These are phyloP conservation scores for Toxicodendron radicans DNA, from an alignment of 345 rosid genomes.

Conservation along the genomic window DNA sequence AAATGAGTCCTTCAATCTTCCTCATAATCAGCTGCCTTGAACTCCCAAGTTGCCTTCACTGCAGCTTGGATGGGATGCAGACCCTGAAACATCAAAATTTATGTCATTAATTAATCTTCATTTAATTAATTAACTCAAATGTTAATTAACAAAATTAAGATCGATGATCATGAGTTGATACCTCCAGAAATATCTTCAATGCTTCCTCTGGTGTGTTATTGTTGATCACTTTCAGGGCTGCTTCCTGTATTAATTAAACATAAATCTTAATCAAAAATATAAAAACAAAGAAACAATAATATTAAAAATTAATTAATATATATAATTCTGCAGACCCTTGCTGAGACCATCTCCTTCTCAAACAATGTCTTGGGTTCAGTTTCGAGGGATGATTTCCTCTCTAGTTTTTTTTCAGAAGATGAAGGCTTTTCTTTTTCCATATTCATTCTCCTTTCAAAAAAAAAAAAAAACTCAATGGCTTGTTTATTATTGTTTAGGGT, in stretches of 20 bases:
- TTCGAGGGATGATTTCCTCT: neutral
- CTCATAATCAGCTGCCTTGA: neutral
- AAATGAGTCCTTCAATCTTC: neutral
- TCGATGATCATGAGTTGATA: neutral
- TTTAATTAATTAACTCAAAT: neutral
- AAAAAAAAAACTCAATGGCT: no score
- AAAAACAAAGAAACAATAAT: neutral
- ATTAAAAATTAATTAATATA: neutral
- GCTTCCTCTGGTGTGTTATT: slow-evolving; percentile 20
- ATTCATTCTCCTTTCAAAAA: neutral
- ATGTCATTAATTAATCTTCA: neutral
- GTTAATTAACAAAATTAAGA: neutral
- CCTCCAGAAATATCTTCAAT: slow-evolving; percentile 24
- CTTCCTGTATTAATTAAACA: slow-evolving; percentile 11
- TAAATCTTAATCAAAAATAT: neutral
- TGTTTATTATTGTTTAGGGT: no score
- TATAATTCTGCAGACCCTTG: slow-evolving; percentile 13
- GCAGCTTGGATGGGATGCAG: neutral
- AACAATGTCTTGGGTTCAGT: slow-evolving; percentile 19
- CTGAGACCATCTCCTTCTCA: slow-evolving; percentile 11
- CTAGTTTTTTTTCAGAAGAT: neutral
- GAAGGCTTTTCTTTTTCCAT: slow-evolving; percentile 10
- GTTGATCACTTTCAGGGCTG: slow-evolving; percentile 23
- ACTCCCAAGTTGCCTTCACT: neutral
- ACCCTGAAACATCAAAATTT: neutral